Percentiles rank a stretch among this genome's conserved stretches.
Conservation (phyloP, 495 filamentous ascomycete genomes). For the Pseudomonodictys pantanalensis region DNA sequence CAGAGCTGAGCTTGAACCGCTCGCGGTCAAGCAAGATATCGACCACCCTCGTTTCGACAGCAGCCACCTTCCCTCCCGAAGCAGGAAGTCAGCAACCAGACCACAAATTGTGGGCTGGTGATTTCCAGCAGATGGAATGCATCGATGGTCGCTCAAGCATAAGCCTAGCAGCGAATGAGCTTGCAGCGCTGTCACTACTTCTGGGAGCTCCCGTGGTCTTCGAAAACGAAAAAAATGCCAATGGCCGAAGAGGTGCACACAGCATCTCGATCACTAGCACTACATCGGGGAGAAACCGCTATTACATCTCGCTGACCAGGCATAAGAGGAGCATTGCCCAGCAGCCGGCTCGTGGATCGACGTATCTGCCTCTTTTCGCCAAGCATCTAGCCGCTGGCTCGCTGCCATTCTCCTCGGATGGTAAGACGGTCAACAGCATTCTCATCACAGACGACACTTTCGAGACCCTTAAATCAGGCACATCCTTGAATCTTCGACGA, state of each 20-base stretch:
- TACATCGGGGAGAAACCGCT: background rate
- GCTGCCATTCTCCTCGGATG: conserved; percentile 13
- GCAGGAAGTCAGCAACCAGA: background rate
- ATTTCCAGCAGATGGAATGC: conserved; percentile 9
- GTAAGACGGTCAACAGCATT: conserved; percentile 1
- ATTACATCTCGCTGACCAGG: conserved; percentile 5
- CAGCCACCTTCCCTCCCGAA: background rate
- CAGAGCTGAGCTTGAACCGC: conserved; percentile 8
- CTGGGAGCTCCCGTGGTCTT: background rate
- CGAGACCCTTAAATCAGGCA: conserved; percentile 3
- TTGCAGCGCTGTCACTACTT: conserved; percentile 6
- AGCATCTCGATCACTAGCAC: conserved; percentile 7
- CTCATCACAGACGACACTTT: conserved; percentile 6
- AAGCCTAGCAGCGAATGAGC: conserved; percentile 2
- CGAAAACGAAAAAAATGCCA: background rate
- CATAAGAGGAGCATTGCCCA: conserved; percentile 12
- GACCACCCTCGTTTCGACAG: background rate
- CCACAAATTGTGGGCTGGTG: background rate
- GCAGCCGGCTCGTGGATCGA: conserved; percentile 8
- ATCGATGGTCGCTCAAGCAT: conserved; percentile 3
- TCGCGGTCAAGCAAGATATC: conserved; percentile 3
- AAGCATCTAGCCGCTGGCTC: conserved; percentile 20
- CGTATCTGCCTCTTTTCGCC: conserved; percentile 15
- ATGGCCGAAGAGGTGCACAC: conserved; percentile 1
- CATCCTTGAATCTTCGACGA: background rate